phyloP scores from a whole-genome alignment of 106 monocot species.

The Apostasia shenzhenica region DNA sequence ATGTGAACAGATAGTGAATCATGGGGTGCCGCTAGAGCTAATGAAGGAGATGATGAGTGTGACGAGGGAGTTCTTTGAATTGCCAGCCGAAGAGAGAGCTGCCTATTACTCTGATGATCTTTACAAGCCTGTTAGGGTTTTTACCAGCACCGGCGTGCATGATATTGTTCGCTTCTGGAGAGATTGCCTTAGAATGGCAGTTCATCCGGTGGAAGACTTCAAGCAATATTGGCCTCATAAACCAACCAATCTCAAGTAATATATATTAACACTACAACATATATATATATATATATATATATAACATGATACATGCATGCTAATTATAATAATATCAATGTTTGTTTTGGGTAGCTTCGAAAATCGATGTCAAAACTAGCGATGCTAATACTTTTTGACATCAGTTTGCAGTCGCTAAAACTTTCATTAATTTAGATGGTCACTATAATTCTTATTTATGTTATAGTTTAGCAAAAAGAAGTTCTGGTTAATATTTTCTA shows the following conservation, averaged over 20 bases:
- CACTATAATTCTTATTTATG: no score
- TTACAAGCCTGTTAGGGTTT: not conserved
- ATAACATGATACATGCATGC: not conserved
- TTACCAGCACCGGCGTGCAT: not conserved
- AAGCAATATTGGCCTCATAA: slow-evolving; percentile 7
- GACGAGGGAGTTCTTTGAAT: slow-evolving; percentile 10
- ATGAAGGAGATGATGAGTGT: not conserved
- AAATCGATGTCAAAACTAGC: not conserved
- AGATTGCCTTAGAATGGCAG: slow-evolving; percentile 3
- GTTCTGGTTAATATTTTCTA: no score
- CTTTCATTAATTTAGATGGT: not conserved
- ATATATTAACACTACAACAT: not conserved
- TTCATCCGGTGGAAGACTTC: slow-evolving; percentile 7
- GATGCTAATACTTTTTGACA: not conserved
- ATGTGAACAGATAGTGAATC: slow-evolving; percentile 12
- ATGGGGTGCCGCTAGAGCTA: slow-evolving; percentile 11
- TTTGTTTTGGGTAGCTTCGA: not conserved
- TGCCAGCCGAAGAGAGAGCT: slow-evolving; percentile 7
- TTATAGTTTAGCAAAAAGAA: no score
- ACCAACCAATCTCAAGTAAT: slow-evolving; percentile 10
- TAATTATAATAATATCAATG: not conserved
- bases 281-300: not conserved
- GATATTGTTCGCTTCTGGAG: slow-evolving; percentile 1
- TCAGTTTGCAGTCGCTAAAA: no score
- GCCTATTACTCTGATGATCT: slow-evolving; percentile 9